Evolutionary conservation across 1,284 basidiomycete genomes (phyloP), one percentile per base, ranked within the genome.

Genomic region (Ceratobasidium sp.): DNA sequence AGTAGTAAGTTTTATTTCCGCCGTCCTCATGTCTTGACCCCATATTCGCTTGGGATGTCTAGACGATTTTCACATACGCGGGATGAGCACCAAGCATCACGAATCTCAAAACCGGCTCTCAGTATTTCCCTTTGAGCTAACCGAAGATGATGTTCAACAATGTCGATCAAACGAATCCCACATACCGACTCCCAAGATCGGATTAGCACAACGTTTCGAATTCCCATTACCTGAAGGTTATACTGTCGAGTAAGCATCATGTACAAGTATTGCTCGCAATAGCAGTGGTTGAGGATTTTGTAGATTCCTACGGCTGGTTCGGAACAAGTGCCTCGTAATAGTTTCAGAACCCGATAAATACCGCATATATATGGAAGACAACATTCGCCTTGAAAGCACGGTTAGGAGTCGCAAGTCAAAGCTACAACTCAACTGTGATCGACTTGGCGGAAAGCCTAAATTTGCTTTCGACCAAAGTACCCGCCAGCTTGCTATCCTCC

Each of bases 141-240:
- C 76, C 31, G 76, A 78, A 35, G 33, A 54, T 15, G 78, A 78
- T n/a, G 64, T 26, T 45, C 64, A 64, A 28, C 42, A 65, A 45
- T 54, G 73, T 28, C 51, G 60, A 39, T 56, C 64, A 17, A 47
- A 78, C 31, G 71, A 64, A n/a, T 26, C 10, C 37, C 47, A 69
- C 39, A 33, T 68, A 3, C 68, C 67, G 5, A 53, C 26, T n/a
- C 75, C 65, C 15, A 42, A 56, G 63, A 45, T 66, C 17, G 42
- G 7, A n/a, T 53, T 17, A 45, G 37, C 3, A n/a, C 65, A 61
- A 23, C 28, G 49, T 8, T 76, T 76, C 31, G 15, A 49, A 5
- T 76, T 76, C 28, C 17, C n/a, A 10, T 37, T 75, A 8, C 15
- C 15, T 17, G 61, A 65, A 23, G 61, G 49, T 4, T 20, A 54